phyloP scores from a whole-genome alignment of 306 rosid species.

The Vigna unguiculata region DNA sequence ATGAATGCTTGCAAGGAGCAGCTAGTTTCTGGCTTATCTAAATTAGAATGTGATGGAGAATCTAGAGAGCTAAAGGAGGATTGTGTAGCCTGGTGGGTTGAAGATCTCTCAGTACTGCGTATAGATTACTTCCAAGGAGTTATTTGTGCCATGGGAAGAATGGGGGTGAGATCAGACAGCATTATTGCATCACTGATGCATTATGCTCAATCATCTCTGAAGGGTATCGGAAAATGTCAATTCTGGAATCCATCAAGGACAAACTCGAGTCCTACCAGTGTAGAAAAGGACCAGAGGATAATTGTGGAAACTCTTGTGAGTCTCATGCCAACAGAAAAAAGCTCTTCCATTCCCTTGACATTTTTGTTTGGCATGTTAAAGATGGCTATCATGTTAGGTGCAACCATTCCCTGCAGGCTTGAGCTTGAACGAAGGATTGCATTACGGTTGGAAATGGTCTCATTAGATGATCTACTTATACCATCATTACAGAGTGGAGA shows the following conservation, averaged over 20 bases:
- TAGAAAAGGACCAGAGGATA: slow-evolving; percentile 62
- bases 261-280: slow-evolving; percentile 49
- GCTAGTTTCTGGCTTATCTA: slow-evolving; percentile 66
- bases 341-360: slow-evolving; percentile 64
- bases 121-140: slow-evolving; percentile 76
- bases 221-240: slow-evolving; percentile 75
- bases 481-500: slow-evolving; percentile 71
- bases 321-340: slow-evolving; percentile 73
- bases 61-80: slow-evolving; percentile 64
- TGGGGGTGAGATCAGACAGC: slow-evolving; percentile 73
- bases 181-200: slow-evolving; percentile 76
- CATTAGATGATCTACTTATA: slow-evolving; percentile 80
- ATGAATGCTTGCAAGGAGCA: slow-evolving; percentile 86
- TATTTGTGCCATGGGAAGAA: slow-evolving; percentile 66
- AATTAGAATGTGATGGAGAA: slow-evolving; percentile 58
- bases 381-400: slow-evolving; percentile 74
- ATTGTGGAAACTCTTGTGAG: slow-evolving; percentile 70
- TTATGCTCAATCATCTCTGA: slow-evolving; percentile 82
- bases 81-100: slow-evolving; percentile 81
- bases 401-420: slow-evolving; percentile 69
- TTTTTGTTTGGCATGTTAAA: slow-evolving; percentile 86
- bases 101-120: slow-evolving; percentile 66
- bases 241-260: slow-evolving; percentile 61
- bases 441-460: slow-evolving; percentile 68
- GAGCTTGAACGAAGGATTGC: slow-evolving; percentile 89